Conservation (phyloP, 306 rosid species). For the Oxytropis ochrocephala region DNA sequence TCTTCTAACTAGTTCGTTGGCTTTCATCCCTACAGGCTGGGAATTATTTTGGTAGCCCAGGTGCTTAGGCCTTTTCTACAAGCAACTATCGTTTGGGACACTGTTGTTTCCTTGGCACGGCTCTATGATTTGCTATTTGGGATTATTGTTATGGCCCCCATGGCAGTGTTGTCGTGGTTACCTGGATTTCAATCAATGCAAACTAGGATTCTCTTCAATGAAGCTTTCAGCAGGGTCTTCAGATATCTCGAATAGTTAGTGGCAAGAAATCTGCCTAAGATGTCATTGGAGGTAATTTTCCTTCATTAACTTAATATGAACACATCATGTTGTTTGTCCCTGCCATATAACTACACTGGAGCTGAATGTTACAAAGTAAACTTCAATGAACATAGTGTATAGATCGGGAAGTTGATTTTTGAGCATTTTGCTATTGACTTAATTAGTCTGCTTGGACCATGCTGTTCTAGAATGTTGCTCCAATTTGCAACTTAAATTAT, state of each 20-base stretch:
- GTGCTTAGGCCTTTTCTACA: slow-evolving; percentile 85
- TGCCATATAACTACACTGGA: neutral
- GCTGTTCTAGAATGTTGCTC: slow-evolving; percentile 1
- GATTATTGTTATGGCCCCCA: slow-evolving; percentile 72
- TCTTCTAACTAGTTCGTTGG: slow-evolving; percentile 62
- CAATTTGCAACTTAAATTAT: neutral
- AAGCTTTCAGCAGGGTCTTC: slow-evolving; percentile 98
- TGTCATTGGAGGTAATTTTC: slow-evolving; percentile 42
- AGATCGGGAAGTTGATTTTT: neutral
- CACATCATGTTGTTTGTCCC: neutral
- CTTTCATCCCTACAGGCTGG: slow-evolving; percentile 94
- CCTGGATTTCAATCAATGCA: slow-evolving; percentile 98
- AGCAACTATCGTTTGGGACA: slow-evolving; percentile 76
- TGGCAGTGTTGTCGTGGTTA: slow-evolving; percentile 85
- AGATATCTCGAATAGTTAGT: slow-evolving; percentile 76
- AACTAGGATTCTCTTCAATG: slow-evolving; percentile 89
- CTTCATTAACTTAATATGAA: neutral
- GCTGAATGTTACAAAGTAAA: slow-evolving; percentile 2
- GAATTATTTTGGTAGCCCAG: slow-evolving; percentile 80
- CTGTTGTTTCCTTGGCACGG: slow-evolving; percentile 80
- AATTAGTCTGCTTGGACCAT: slow-evolving; percentile 1
- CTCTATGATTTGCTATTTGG: slow-evolving; percentile 78
- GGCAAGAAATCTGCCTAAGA: slow-evolving; percentile 71
- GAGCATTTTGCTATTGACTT: slow-evolving; percentile 10
- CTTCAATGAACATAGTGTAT: slow-evolving; percentile 13